Conservation (phyloP, 441 rosid genomes). For the Monsonia emarginata region DNA sequence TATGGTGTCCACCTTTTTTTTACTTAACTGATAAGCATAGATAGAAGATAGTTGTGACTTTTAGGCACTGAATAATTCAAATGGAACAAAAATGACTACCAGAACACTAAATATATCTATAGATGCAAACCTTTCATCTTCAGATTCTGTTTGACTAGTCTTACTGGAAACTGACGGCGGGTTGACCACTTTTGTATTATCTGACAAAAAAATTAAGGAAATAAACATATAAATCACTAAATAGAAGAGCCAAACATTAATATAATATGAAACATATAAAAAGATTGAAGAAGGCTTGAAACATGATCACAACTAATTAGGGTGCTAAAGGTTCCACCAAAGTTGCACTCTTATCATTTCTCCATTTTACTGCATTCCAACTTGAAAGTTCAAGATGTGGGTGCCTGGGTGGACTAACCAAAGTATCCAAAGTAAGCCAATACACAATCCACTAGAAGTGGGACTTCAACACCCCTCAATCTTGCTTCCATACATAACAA, state of each 20-base stretch:
- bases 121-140: conserved; percentile 50
- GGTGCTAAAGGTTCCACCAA: background rate
- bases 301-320: background rate
- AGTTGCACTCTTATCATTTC: no score
- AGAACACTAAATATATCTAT: conserved; percentile 12
- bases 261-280: background rate
- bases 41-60: background rate
- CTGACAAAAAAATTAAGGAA: conserved; percentile 27
- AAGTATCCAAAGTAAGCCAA: no score
- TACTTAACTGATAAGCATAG: background rate
- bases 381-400: background rate
- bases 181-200: conserved; percentile 36
- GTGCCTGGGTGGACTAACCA: no score
- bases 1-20: background rate
- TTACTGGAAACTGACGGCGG: conserved; percentile 27
- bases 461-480: no score
- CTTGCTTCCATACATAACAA: no score
- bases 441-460: no score
- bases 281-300: background rate
- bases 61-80: background rate
- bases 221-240: background rate
- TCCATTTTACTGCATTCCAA: no score
- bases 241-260: background rate
- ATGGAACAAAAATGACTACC: conserved; percentile 2
- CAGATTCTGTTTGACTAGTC: conserved; percentile 37